These are phyloP conservation scores for Cladophialophora chaetospira DNA, from an alignment of 2,329 filamentous ascomycete species.

Conservation along the genomic window DNA sequence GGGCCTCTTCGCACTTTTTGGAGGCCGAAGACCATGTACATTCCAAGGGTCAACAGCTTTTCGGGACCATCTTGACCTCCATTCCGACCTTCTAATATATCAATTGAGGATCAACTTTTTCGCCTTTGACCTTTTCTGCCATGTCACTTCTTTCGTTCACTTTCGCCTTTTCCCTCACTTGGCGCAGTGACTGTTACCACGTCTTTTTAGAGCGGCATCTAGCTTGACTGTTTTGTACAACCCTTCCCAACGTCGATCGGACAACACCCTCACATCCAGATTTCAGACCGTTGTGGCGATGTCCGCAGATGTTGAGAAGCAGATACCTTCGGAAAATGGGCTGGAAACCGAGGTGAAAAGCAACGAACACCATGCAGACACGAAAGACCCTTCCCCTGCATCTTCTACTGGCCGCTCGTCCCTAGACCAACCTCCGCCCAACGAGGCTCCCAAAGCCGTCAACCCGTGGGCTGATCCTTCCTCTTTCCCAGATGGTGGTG, in stretches of 20 bases:
- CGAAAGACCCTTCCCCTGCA: not conserved
- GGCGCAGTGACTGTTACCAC: not conserved
- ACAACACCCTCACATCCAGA: not conserved
- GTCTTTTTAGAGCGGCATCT: not conserved
- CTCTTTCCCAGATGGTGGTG: slow-evolving; percentile 63
- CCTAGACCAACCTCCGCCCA: slow-evolving; percentile 11
- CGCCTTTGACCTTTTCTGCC: too few relatives aligned
- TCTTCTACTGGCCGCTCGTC: slow-evolving; percentile 12
- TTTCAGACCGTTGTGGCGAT: slow-evolving; percentile 1
- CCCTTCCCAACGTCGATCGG: not conserved
- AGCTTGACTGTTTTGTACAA: not conserved
- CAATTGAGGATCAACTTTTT: not conserved
- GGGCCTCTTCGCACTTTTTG: slow-evolving; percentile 9
- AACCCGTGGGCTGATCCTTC: slow-evolving; percentile 40
- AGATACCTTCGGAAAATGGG: slow-evolving; percentile 6
- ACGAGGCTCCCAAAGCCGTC: slow-evolving; percentile 20
- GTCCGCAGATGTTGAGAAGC: slow-evolving; percentile 17
- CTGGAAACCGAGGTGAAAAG: not conserved
- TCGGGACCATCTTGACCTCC: slow-evolving; percentile 1
- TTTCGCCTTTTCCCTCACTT: not conserved
- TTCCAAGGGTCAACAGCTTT: not conserved
- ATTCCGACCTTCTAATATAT: slow-evolving; percentile 2
- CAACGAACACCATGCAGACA: not conserved
- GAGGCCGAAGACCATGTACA: slow-evolving; percentile 3
- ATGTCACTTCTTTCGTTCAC: not conserved